These are phyloP conservation scores for Brassica juncea DNA, from an alignment of 345 rosid genomes.

Conservation along the genomic window DNA sequence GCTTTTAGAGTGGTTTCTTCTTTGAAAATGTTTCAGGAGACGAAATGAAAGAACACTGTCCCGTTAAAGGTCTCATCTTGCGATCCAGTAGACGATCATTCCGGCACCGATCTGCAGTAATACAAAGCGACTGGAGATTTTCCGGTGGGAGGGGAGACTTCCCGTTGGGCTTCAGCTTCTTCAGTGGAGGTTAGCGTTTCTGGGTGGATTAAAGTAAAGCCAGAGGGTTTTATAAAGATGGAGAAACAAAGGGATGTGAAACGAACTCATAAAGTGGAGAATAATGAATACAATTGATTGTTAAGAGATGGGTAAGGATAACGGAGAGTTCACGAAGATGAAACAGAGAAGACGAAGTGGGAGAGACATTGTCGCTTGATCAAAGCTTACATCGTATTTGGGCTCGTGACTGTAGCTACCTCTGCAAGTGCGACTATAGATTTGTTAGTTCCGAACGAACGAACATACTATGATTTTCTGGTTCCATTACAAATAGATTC, in stretches of 20 bases:
- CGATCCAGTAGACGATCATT: too few relatives aligned
- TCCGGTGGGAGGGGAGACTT: neutral
- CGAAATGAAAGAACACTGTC: too few relatives aligned
- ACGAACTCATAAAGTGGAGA: neutral
- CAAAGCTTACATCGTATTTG: too few relatives aligned
- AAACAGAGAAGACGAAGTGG: neutral
- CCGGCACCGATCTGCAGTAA: neutral
- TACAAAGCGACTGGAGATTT: neutral
- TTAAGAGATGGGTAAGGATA: neutral
- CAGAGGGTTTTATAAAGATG: neutral
- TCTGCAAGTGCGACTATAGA: too few relatives aligned
- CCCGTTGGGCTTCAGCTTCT: neutral
- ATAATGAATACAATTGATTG: neutral
- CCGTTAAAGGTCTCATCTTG: too few relatives aligned
- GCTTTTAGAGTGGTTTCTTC: too few relatives aligned
- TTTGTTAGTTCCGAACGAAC: too few relatives aligned
- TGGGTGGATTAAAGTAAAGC: neutral
- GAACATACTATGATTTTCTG: too few relatives aligned
- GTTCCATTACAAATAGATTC: too few relatives aligned
- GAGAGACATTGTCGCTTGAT: neutral
- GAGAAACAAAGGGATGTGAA: neutral
- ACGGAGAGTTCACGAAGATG: neutral
- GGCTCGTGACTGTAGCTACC: too few relatives aligned
- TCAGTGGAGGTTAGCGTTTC: neutral
- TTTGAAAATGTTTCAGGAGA: too few relatives aligned